Evolutionary conservation across 257 asterid genomes (phyloP).

Genomic region (Penstemon eatonii): DNA sequence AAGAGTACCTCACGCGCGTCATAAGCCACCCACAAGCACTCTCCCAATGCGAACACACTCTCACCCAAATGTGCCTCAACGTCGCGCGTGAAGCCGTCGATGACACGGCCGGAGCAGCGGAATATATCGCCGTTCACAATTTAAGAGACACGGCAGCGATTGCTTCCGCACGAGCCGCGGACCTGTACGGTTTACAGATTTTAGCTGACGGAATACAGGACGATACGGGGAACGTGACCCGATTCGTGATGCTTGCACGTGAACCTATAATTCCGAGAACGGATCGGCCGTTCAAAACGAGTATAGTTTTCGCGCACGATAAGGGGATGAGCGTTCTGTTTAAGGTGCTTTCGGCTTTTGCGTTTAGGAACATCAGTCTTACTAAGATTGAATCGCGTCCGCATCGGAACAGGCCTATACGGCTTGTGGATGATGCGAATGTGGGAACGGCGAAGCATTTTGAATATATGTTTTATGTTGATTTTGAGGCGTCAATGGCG

Average conservation of each 20-base stretch:
- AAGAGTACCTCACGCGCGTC: conserved; percentile 60
- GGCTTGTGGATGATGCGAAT: conserved; percentile 56
- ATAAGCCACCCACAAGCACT: conserved; percentile 93
- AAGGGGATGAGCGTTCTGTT: conserved; percentile 73
- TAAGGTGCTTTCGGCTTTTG: conserved; percentile 84
- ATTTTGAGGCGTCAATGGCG: conserved; percentile 93
- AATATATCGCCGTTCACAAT: conserved; percentile 59
- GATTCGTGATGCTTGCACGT: conserved; percentile 89
- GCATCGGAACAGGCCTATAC: conserved; percentile 59
- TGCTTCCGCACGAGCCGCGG: conserved; percentile 87
- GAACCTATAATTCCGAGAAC: conserved; percentile 82
- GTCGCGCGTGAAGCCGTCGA: conserved; percentile 77
- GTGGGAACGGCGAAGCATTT: conserved; percentile 77
- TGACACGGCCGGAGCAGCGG: conserved; percentile 93
- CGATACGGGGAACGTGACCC: conserved; percentile 75
- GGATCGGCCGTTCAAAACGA: conserved; percentile 89
- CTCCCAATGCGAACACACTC: conserved; percentile 81
- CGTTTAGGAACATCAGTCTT: conserved; percentile 70
- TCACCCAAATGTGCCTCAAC: conserved; percentile 58
- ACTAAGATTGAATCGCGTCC: conserved; percentile 93
- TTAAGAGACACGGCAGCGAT: conserved; percentile 81
- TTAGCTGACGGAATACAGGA: conserved; percentile 80
- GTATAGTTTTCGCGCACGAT: conserved; percentile 86
- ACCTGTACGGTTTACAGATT: conserved; percentile 65
- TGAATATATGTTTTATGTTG: conserved; percentile 81